phyloP scores from a whole-genome alignment of 305 asterid genomes.

The Fraxinus platypoda region DNA sequence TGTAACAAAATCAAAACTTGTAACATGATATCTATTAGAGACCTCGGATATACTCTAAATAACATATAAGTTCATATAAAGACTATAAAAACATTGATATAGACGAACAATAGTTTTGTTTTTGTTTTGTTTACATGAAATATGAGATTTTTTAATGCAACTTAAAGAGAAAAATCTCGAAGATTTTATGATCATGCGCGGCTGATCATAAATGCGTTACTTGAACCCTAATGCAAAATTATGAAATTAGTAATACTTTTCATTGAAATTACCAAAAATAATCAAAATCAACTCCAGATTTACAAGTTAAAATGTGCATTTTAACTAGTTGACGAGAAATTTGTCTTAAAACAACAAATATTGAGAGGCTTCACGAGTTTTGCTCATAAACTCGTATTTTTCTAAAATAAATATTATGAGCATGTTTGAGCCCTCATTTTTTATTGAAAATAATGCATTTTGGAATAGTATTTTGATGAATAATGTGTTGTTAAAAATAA shows the following conservation, averaged over 20 bases:
- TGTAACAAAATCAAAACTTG: not conserved
- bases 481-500: too few relatives aligned
- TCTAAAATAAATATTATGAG: too few relatives aligned
- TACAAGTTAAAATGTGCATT: not conserved
- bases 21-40: not conserved
- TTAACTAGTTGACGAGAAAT: not conserved
- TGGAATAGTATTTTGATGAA: too few relatives aligned
- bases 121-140: not conserved
- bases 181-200: not conserved
- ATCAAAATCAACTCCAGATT: not conserved
- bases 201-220: not conserved
- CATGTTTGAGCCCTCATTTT: too few relatives aligned
- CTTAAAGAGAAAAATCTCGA: not conserved
- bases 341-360: too few relatives aligned
- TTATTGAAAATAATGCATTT: too few relatives aligned
- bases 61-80: too few relatives aligned
- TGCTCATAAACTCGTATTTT: not conserved
- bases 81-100: not conserved
- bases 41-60: too few relatives aligned
- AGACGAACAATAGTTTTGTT: not conserved
- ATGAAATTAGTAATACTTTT: not conserved
- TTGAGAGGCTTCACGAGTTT: not conserved
- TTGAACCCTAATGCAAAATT: not conserved
- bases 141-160: not conserved
- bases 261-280: too few relatives aligned